Conservation (phyloP, 208 protist genomes). For the Endotrypanum monterogeii region DNA sequence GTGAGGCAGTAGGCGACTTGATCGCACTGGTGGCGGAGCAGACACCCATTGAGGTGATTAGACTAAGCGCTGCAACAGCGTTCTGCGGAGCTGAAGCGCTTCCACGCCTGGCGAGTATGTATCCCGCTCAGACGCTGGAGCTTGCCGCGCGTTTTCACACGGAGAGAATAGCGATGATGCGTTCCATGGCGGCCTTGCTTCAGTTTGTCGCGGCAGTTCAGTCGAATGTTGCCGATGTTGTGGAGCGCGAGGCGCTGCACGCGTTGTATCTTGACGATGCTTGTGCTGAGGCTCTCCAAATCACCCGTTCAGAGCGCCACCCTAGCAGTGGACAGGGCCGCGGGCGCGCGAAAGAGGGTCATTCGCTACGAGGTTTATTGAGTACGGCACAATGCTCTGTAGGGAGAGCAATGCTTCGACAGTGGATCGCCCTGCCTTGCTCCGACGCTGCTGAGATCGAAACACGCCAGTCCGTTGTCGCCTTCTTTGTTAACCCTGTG, state of each 20-base stretch:
- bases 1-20: slow-evolving; percentile 35
- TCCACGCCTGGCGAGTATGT: slow-evolving; percentile 50
- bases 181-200: slow-evolving; percentile 75
- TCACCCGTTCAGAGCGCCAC: slow-evolving; percentile 76
- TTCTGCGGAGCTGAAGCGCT: slow-evolving; percentile 43
- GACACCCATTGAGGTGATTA: slow-evolving; percentile 31
- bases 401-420: slow-evolving; percentile 64
- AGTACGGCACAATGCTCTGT: slow-evolving; percentile 51
- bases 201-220: slow-evolving; percentile 42
- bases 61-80: slow-evolving; percentile 37
- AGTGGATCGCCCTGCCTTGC: slow-evolving; percentile 77
- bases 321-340: slow-evolving; percentile 78
- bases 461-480: slow-evolving; percentile 59
- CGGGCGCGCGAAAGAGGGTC: slow-evolving; percentile 77
- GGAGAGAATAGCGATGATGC: slow-evolving; percentile 59
- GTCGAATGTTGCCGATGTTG: slow-evolving; percentile 71
- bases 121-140: slow-evolving; percentile 44
- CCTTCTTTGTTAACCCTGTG: slow-evolving; percentile 55
- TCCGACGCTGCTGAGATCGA: slow-evolving; percentile 56
- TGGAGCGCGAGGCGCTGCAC: slow-evolving; percentile 52
- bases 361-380: slow-evolving; percentile 75
- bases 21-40: slow-evolving; percentile 29
- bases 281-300: slow-evolving; percentile 57
- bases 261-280: slow-evolving; percentile 65
- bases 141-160: slow-evolving; percentile 54